Evolutionary conservation across 2,329 filamentous ascomycete genomes (phyloP).

Genomic region (Nothophaeocryptopus gaeumannii): DNA sequence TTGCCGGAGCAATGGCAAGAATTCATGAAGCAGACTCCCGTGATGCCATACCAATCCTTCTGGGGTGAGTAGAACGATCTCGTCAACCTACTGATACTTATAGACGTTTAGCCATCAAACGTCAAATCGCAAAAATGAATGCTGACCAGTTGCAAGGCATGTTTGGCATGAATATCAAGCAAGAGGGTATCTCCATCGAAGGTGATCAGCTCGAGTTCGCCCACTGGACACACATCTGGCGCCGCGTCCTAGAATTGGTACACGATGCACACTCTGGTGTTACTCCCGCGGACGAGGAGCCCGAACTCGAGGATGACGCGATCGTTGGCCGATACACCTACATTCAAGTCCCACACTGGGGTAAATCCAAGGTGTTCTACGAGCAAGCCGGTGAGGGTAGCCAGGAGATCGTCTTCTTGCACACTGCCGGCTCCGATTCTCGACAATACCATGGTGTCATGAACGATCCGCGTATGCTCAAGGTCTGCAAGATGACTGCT

Average conservation of each 20-base stretch:
- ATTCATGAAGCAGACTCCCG: conserved; percentile 45
- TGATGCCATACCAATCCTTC: conserved; percentile 46
- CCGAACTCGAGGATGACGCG: conserved; percentile 41
- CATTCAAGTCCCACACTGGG: conserved; percentile 47
- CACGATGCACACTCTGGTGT: conserved; percentile 49
- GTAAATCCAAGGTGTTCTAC: conserved; percentile 50
- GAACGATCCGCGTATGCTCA: conserved; percentile 48
- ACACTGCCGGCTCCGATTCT: conserved; percentile 44
- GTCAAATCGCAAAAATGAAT: conserved; percentile 9
- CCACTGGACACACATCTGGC: conserved; percentile 48
- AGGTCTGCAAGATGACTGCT: conserved; percentile 50
- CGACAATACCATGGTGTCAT: conserved; percentile 54
- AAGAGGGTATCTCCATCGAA: conserved; percentile 48
- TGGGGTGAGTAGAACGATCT: conserved; percentile 38
- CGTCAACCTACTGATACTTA: not conserved
- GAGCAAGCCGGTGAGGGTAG: conserved; percentile 48
- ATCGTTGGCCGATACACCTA: conserved; percentile 50
- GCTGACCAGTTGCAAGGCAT: conserved; percentile 25
- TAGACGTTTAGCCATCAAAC: conserved; percentile 14
- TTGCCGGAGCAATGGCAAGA: conserved; percentile 48
- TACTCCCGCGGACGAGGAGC: conserved; percentile 41
- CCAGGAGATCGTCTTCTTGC: conserved; percentile 43
- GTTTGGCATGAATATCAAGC: conserved; percentile 49
- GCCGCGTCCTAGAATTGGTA: conserved; percentile 47
- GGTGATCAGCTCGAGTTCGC: conserved; percentile 47